Evolutionary conservation across 129 eudicot species (phyloP).

Genomic region (Calendula officinalis): DNA sequence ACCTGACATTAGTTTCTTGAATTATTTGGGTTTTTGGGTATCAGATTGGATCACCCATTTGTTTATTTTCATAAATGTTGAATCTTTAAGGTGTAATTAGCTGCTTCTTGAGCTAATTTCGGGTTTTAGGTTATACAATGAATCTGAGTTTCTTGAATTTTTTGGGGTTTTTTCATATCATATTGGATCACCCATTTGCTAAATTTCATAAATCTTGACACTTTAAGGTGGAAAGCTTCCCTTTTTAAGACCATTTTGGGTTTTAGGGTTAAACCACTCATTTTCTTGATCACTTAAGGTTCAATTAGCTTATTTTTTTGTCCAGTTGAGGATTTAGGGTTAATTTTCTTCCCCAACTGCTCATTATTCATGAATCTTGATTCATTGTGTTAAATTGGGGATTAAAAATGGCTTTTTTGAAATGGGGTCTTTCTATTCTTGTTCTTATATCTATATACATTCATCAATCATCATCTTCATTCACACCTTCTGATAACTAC

Average conservation of each 20-base stretch:
- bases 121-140: background rate
- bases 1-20: slow-evolving; percentile 4
- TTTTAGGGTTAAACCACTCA: slow-evolving; percentile 3
- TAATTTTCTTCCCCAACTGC: background rate
- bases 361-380: background rate
- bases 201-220: background rate
- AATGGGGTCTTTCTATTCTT: slow-evolving; percentile 38
- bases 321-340: slow-evolving; percentile 11
- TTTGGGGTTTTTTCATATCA: background rate
- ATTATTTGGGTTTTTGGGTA: background rate
- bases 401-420: slow-evolving; percentile 32
- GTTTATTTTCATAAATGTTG: slow-evolving; percentile 11
- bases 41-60: slow-evolving; percentile 17
- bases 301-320: slow-evolving; percentile 17
- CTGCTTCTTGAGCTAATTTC: slow-evolving; percentile 2
- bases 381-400: background rate
- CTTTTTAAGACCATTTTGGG: background rate
- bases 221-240: too few species aligned
- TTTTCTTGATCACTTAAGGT: slow-evolving; percentile 6
- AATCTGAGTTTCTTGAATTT: background rate
- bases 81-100: slow-evolving; percentile 9
- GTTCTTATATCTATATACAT: slow-evolving; percentile 36
- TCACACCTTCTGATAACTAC: slow-evolving; percentile 71
- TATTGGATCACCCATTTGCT: slow-evolving; percentile 5
- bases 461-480: slow-evolving; percentile 40